These are phyloP conservation scores for Aspergillus bridgeri DNA, from an alignment of 495 filamentous ascomycete species.

Conservation along the genomic window DNA sequence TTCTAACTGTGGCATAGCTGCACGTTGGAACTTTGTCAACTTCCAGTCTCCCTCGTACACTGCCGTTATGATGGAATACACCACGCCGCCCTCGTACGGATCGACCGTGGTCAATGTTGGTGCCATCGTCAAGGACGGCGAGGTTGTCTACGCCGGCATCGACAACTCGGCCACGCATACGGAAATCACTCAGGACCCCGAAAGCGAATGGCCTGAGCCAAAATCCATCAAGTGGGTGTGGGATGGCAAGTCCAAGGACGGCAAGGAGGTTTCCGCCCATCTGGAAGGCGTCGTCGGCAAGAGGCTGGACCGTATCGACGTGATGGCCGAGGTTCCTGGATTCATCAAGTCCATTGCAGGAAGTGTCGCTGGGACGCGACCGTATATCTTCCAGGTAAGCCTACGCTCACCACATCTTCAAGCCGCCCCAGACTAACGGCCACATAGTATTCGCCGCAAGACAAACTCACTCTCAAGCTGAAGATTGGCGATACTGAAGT, in stretches of 20 bases:
- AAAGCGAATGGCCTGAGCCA: slow-evolving; percentile 88
- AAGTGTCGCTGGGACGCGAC: slow-evolving; percentile 81
- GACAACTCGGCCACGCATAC: slow-evolving; percentile 62
- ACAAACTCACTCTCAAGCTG: slow-evolving; percentile 68
- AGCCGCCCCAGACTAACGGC: slow-evolving; percentile 9
- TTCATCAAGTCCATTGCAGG: slow-evolving; percentile 93
- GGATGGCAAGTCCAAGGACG: slow-evolving; percentile 75
- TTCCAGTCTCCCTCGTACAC: slow-evolving; percentile 87
- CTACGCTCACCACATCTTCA: background rate
- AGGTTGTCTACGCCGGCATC: slow-evolving; percentile 71
- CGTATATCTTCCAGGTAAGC: slow-evolving; percentile 92
- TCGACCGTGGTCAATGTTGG: slow-evolving; percentile 83
- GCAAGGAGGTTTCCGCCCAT: slow-evolving; percentile 62
- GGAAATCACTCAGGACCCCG: slow-evolving; percentile 61
- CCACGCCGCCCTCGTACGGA: slow-evolving; percentile 92
- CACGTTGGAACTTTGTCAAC: slow-evolving; percentile 88
- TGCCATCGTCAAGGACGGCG: slow-evolving; percentile 73
- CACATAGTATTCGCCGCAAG: slow-evolving; percentile 59
- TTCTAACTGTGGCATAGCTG: slow-evolving; percentile 48
- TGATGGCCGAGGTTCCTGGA: slow-evolving; percentile 93
- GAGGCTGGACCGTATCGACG: slow-evolving; percentile 79
- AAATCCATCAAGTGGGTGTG: slow-evolving; percentile 70
- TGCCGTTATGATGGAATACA: slow-evolving; percentile 93
- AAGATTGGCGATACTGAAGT: slow-evolving; percentile 76
- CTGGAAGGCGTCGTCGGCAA: slow-evolving; percentile 68